Conservation (phyloP, 2,329 filamentous ascomycete genomes). For the Nothomitra cinnamomea region DNA sequence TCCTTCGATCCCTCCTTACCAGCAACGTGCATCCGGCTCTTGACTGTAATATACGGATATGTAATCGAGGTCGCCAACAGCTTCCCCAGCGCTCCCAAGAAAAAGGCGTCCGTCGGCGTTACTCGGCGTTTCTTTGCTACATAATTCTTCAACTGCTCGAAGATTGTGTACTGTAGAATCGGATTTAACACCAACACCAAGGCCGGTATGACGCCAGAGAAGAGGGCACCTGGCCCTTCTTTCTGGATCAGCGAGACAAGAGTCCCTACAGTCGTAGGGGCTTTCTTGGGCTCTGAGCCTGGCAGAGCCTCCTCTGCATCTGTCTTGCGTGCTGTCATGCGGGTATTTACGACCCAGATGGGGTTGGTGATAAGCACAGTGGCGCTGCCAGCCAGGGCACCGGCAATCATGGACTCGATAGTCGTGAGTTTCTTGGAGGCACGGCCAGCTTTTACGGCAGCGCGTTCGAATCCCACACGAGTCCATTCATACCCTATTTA, state of each 20-base stretch:
- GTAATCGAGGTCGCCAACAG: conserved; percentile 85
- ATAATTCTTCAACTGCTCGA: conserved; percentile 91
- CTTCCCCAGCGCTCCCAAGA: conserved; percentile 85
- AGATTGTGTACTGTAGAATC: conserved; percentile 95
- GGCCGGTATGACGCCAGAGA: conserved; percentile 82
- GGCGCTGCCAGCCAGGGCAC: conserved; percentile 80
- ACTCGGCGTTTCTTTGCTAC: conserved; percentile 63
- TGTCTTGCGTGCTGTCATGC: conserved; percentile 84
- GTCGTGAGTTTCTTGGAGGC: conserved; percentile 72
- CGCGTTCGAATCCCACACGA: conserved; percentile 64
- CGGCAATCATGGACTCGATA: conserved; percentile 84
- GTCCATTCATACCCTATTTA: conserved; percentile 79
- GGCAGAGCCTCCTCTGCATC: conserved; percentile 26
- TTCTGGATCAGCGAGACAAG: conserved; percentile 63
- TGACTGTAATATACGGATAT: conserved; percentile 97
- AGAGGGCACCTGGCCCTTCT: conserved; percentile 72
- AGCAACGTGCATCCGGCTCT: conserved; percentile 93
- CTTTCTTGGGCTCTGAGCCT: conserved; percentile 28
- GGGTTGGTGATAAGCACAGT: conserved; percentile 95
- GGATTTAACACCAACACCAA: conserved; percentile 94
- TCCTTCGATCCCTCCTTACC: conserved; percentile 59
- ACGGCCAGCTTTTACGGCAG: conserved; percentile 55
- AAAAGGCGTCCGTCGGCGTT: conserved; percentile 74
- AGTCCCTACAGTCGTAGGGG: conserved; percentile 63
- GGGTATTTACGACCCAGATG: conserved; percentile 98